Base-by-base conservation (phyloP, 225 moss, liverwort and hornwort genomes). In the Physcomitrium patens region DNA sequence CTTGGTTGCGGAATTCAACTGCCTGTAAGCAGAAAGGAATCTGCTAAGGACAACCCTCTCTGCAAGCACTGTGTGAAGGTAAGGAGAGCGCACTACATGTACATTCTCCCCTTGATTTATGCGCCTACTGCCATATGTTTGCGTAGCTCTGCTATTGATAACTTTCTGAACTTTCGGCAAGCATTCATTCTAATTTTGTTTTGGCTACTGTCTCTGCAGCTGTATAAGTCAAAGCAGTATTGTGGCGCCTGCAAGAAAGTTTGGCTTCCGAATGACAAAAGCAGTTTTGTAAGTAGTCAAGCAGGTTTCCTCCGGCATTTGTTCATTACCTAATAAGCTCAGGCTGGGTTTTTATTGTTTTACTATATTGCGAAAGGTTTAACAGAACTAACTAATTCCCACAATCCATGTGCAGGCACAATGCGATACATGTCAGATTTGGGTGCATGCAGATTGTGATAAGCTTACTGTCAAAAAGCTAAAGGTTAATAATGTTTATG, bases 391-490 rank as follows among this genome's bases (percentile, higher is more conserved):
- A 68, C 63, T 75, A 67, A 45, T 41, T 65, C 72, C 61, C 57
- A 72, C 71, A 50, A 70, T 81, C 75, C 7, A 58, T 78, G 50
- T 67, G 70, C 90, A 99, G 99, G 99, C 84, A 76, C 89, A 86
- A 63, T 99, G 99, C 73, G 99, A 99, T 75, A 73, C 59, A 44
- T 99, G 99, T 77, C 86, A 93, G 72, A 99, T 99, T 67, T 99
- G 99, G 99, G 84, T 99, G 46, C 99, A 99, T 87, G 99, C 99
- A 10, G 99, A 99, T 80, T 99, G 99, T 76, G 99, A 99, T 81
- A 95, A 95, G 76, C 91, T 99, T 57, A 93, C 91, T 69, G 85
- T 83, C 71, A 95, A 91, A 74, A 92, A 77, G 66, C 69, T 99
- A 2, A 95, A 99, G 95, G 99, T 95, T 69, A 75, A 67, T 65